phyloP scores from a whole-genome alignment of 768 basidiomycete genomes.

The Boletus pseudo-olivaceus region DNA sequence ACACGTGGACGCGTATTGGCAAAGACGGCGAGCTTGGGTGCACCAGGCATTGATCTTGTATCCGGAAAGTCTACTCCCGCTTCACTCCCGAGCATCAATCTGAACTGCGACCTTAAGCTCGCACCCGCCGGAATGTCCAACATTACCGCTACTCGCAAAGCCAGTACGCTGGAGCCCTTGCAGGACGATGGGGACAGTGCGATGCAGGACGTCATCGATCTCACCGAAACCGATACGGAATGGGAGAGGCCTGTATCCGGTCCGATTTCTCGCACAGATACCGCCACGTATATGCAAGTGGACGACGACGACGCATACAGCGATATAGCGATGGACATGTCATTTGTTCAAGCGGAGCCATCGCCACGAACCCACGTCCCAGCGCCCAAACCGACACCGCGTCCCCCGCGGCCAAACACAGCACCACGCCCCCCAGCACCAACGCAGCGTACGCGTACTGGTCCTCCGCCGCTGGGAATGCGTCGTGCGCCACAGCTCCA shows the following conservation, averaged over 20 bases:
- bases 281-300: slow-evolving; percentile 10
- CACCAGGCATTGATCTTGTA: neutral
- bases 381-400: neutral
- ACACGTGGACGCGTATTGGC: neutral
- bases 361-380: neutral
- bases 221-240: slow-evolving; percentile 20
- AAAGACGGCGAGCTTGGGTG: slow-evolving; percentile 7
- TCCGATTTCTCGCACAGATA: slow-evolving; percentile 1
- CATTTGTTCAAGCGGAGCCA: slow-evolving; percentile 4
- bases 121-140: neutral
- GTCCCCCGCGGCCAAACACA: neutral
- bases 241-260: slow-evolving; percentile 3
- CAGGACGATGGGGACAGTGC: slow-evolving; percentile 5
- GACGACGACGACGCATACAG: slow-evolving; percentile 11
- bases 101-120: slow-evolving; percentile 8
- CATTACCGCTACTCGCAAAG: neutral
- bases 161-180: neutral
- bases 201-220: slow-evolving; percentile 20
- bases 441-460: slow-evolving; percentile 14
- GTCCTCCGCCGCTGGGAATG: slow-evolving; percentile 30
- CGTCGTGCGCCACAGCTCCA: slow-evolving; percentile 19
- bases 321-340: neutral
- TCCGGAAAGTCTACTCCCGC: slow-evolving; percentile 11
- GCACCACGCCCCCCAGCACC: neutral
- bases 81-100: slow-evolving; percentile 10